Base-by-base conservation (phyloP, 176 grass and related monocot species). In the maize (Zea mays) region DNA sequence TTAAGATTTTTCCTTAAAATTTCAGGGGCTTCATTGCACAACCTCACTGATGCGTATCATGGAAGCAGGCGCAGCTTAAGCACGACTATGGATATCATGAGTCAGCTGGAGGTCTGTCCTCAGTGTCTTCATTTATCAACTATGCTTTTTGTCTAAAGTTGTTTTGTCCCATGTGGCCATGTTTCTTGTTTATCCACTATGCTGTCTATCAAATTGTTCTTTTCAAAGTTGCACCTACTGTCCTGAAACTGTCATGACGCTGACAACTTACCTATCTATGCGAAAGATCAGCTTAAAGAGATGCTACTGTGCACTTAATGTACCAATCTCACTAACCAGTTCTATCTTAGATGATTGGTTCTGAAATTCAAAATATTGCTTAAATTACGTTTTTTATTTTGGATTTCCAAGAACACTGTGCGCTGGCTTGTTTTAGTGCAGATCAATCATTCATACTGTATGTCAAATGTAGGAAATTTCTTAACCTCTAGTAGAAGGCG, bases 81-180 rank as follows among this genome's bases (percentile, higher is more conserved):
- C 71, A 81, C 83, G 7, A 91, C 81, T 27, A 75, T 90, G 55
- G 90, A 96, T 72, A 93, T 89, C 62, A 89, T 93, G 64, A 85
- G 16, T 89, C 88, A 99, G 48, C 77, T 93, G 42, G 92, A 96
- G 96, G 96, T 99, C 76, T 82, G 50, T 85, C 76, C 20, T 69
- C 45, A 74, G 63, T 81, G 19, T 85, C 68, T 57, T 65, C 37
- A 33, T 70, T 75, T 74, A 65, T 65, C 15, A 47, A 16, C 49
- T 21, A 54, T 67, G 65, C 43, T 52, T 50, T 36, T 71, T 50
- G 40, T 65, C 6, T 60, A 44, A 50, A 49, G 27, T 66, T 38
- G 27, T 84, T 64, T 43, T 69, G 66, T 46, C 42, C 39, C 49
- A 20, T 73, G 68, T 81, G 19, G 77, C 68, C 57, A 58, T 36